These are phyloP conservation scores for Stachybotrys chlorohalonatus DNA, from an alignment of 2,329 filamentous ascomycete genomes.

Conservation along the genomic window DNA sequence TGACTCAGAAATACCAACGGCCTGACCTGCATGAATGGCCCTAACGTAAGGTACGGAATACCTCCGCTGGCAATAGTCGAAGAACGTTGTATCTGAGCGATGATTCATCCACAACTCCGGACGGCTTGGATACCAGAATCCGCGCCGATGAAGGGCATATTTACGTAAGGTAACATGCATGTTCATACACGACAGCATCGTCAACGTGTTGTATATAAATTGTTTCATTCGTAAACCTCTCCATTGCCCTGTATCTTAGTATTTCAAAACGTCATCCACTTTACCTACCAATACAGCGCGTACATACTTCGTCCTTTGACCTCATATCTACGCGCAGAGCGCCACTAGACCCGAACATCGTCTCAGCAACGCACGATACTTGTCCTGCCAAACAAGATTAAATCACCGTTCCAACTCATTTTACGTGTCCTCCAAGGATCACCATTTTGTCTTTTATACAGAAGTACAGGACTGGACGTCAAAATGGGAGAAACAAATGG, in stretches of 20 bases:
- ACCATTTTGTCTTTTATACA: too few relatives aligned
- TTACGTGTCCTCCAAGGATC: too few relatives aligned
- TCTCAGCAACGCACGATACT: not conserved
- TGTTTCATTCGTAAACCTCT: not conserved
- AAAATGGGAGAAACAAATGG: constrained; percentile 25
- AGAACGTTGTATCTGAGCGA: not conserved
- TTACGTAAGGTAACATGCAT: too few relatives aligned
- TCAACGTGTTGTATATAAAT: not conserved
- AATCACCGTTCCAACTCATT: too few relatives aligned
- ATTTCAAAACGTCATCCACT: not conserved
- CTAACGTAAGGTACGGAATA: too few relatives aligned
- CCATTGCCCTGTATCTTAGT: not conserved
- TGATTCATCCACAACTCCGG: not conserved
- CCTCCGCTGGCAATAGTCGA: not conserved
- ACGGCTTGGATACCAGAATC: not conserved
- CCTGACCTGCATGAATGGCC: too few relatives aligned
- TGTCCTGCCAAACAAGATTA: too few relatives aligned
- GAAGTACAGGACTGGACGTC: not conserved
- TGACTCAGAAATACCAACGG: not conserved
- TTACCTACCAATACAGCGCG: not conserved
- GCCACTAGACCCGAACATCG: not conserved
- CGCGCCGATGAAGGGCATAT: too few relatives aligned
- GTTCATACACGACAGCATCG: too few relatives aligned
- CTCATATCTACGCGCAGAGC: too few relatives aligned
- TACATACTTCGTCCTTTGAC: too few relatives aligned